phyloP scores from a whole-genome alignment of 768 basidiomycete genomes.

The Tulasnella sp. region DNA sequence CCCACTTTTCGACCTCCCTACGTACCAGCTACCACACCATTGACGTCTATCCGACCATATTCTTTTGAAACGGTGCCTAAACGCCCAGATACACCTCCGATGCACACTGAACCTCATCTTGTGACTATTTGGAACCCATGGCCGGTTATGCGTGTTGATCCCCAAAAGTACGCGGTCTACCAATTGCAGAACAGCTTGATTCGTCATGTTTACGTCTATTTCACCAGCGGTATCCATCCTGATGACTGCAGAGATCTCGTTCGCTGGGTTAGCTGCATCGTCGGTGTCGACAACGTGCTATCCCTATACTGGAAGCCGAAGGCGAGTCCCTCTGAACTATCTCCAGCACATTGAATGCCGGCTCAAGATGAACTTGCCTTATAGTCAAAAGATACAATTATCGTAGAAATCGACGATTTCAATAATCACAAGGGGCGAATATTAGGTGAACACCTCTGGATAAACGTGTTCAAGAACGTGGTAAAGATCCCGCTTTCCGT shows the following conservation, averaged over 20 bases:
- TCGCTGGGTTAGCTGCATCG: conserved; percentile 4
- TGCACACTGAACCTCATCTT: neutral
- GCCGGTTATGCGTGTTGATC: conserved; percentile 5
- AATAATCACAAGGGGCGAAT: neutral
- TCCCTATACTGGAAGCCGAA: conserved; percentile 8
- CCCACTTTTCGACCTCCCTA: neutral
- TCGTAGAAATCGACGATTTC: conserved; percentile 8
- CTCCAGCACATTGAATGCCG: neutral
- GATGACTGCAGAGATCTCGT: neutral
- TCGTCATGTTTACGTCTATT: neutral
- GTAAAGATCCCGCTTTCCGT: neutral
- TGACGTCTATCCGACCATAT: neutral
- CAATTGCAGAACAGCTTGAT: neutral
- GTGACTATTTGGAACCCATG: conserved; percentile 17
- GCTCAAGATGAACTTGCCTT: neutral
- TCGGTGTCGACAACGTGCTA: conserved; percentile 12
- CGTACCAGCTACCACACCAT: neutral
- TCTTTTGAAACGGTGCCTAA: conserved; percentile 5
- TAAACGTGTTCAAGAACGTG: neutral
- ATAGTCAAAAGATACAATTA: conserved; percentile 4
- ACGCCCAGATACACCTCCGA: conserved; percentile 7
- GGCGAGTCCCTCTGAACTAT: neutral
- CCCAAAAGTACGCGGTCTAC: neutral
- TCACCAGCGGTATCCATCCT: neutral
- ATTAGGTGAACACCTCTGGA: conserved; percentile 21